Evolutionary conservation across 2,329 filamentous ascomycete species (phyloP), one percentile per base, ranked within the genome.

Genomic region (Beauveria medogensis): DNA sequence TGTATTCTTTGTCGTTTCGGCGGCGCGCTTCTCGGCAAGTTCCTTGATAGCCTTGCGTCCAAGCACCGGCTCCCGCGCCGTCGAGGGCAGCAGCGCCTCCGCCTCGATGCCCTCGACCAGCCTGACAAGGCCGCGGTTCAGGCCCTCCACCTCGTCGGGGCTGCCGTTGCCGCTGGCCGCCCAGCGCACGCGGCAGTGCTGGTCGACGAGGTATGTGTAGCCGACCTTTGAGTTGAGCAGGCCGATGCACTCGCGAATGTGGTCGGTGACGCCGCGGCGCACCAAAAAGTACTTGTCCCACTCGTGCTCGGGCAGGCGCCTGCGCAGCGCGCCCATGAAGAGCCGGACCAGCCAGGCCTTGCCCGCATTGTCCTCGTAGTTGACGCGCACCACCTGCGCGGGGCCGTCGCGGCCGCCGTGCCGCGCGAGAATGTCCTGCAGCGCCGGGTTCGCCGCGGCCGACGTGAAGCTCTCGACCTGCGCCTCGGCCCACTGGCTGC

Each of bases 171-270:
- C 90, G 69, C 92, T 96, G 4, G 90, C 94, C 0, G 93, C 94
- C 94, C 94, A 99, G 61, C 94, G 84, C 67, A 99, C 95, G 75
- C 86, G 89, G 73, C 92, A 96, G 65, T 92, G 81, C 64, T 86
- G 80, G 72, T 99, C 94, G 62, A 99, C 80, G 53, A 99, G 80
- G 74, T 96, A 99, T 5, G 92, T 88, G 75, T 97, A 97, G 43
- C 92, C 93, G 40, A 97, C 93, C 74, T 92, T 95, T 66, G 85
- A 86, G 75, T 99, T 99, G 70, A 96, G 77, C 71, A 96, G 67
- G 12, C 86, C 86, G 63, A 89, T 84, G 44, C 76, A 78, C 72
- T 88, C 85, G 57, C 81, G 78, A 60, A 88, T 83, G 60, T 85
- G 79, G 58, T 86, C 81, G 0, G 82, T 81, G 57, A 88, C 70